phyloP scores from a whole-genome alignment of 2,329 filamentous ascomycete genomes.

The Diaporthe destruens region DNA sequence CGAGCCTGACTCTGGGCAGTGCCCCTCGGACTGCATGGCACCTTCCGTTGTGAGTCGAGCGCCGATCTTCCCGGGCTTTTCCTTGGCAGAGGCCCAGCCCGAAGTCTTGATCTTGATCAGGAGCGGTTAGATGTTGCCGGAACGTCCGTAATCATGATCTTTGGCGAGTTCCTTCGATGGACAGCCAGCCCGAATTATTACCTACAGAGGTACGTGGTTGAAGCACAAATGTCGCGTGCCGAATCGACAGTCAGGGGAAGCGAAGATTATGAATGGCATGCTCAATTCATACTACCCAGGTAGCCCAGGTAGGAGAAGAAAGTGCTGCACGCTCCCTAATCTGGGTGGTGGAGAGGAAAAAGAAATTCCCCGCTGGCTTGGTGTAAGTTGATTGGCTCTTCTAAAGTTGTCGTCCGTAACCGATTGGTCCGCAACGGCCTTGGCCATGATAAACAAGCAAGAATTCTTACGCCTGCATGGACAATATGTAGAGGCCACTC shows the following conservation, averaged over 20 bases:
- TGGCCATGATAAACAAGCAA: neutral
- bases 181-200: neutral
- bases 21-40: neutral
- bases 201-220: neutral
- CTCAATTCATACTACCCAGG: too few relatives aligned
- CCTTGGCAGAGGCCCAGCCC: neutral
- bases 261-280: neutral
- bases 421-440: neutral
- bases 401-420: neutral
- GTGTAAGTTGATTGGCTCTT: conserved; percentile 35
- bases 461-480: neutral
- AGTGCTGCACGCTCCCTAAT: neutral
- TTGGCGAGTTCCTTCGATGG: neutral
- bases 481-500: neutral
- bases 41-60: neutral
- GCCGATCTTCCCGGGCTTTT: neutral
- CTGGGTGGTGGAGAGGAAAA: neutral
- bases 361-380: neutral
- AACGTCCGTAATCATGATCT: neutral
- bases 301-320: too few relatives aligned
- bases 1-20: conserved; percentile 14
- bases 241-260: rapidly evolving
- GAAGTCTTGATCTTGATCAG: neutral
- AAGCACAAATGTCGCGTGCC: too few relatives aligned
- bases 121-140: neutral